Conservation (phyloP, 2,329 filamentous ascomycete species). For the Coleophoma cylindrospora region DNA sequence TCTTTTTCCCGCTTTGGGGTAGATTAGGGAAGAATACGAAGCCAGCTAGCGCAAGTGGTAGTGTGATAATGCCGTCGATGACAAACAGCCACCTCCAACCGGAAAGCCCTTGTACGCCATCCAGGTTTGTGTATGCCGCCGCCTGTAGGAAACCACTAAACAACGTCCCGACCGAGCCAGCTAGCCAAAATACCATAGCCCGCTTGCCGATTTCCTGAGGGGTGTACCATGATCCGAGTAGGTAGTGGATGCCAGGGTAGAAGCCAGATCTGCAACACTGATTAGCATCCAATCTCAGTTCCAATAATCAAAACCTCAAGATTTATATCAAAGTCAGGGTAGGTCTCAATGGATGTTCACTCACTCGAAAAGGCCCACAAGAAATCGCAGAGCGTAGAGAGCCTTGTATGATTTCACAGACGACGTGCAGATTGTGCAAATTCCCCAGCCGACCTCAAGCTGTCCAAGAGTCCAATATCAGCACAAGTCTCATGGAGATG, state of each 20-base stretch:
- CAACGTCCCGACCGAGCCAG: conserved; percentile 52
- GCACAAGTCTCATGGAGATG: neutral
- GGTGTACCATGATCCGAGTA: conserved; percentile 53
- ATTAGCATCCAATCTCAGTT: conserved; percentile 5
- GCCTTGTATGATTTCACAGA: conserved; percentile 25
- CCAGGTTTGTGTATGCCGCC: conserved; percentile 14
- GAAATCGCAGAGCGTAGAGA: conserved; percentile 30
- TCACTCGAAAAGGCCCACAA: conserved; percentile 25
- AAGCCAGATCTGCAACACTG: conserved; percentile 21
- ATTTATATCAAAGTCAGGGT: too few species aligned
- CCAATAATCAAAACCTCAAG: too few species aligned
- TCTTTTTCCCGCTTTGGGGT: conserved; percentile 23
- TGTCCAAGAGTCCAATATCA: conserved; percentile 9
- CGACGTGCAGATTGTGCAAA: conserved; percentile 17
- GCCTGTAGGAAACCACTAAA: conserved; percentile 55
- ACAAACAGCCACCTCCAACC: conserved; percentile 33
- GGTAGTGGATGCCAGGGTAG: conserved; percentile 45
- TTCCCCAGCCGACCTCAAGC: conserved; percentile 18
- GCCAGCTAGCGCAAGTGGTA: conserved; percentile 24
- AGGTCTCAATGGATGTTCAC: too few species aligned
- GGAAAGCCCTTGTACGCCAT: neutral
- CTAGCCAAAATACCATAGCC: conserved; percentile 52
- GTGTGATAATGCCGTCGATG: conserved; percentile 24
- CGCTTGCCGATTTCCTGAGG: conserved; percentile 32
- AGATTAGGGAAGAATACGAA: conserved; percentile 20